Evolutionary conservation across 495 filamentous ascomycete species (phyloP).

Genomic region (Aspergillus nanangensis): DNA sequence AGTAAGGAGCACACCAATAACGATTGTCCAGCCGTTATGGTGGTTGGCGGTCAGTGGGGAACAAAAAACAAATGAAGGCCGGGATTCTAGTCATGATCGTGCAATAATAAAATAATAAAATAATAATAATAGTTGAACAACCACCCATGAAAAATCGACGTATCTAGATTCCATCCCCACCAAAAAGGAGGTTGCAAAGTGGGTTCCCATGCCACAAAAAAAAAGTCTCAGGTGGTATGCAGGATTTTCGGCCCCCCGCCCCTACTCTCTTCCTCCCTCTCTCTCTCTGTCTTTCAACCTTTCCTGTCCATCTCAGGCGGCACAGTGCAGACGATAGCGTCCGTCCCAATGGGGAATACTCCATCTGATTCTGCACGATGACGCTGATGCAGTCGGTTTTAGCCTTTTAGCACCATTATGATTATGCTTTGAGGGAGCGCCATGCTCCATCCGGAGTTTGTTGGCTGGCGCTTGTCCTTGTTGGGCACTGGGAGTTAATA

Average conservation of each 20-base stretch:
- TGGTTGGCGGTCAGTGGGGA: too few relatives aligned
- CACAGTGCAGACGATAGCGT: neutral
- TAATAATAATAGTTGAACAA: neutral
- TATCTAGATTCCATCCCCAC: neutral
- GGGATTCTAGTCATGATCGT: neutral
- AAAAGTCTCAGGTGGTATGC: neutral
- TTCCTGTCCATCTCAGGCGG: too few relatives aligned
- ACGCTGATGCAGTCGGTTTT: neutral
- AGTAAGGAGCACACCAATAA: too few relatives aligned
- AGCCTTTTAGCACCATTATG: neutral
- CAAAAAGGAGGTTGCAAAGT: too few relatives aligned
- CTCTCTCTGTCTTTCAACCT: too few relatives aligned
- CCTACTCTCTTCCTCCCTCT: neutral
- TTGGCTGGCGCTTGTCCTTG: neutral
- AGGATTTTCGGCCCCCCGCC: neutral
- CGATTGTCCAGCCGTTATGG: neutral
- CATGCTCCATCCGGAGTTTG: neutral
- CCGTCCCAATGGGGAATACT: neutral
- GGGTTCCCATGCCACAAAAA: too few relatives aligned
- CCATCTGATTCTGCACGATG: neutral
- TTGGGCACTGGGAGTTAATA: neutral
- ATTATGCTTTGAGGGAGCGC: neutral
- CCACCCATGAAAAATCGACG: neutral
- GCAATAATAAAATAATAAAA: neutral
- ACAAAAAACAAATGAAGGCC: neutral